Percentiles rank a stretch among this genome's conserved stretches.
These are phyloP conservation scores for Escallonia herrerae DNA, from an alignment of 129 eudicot genomes.

Conservation along the genomic window DNA sequence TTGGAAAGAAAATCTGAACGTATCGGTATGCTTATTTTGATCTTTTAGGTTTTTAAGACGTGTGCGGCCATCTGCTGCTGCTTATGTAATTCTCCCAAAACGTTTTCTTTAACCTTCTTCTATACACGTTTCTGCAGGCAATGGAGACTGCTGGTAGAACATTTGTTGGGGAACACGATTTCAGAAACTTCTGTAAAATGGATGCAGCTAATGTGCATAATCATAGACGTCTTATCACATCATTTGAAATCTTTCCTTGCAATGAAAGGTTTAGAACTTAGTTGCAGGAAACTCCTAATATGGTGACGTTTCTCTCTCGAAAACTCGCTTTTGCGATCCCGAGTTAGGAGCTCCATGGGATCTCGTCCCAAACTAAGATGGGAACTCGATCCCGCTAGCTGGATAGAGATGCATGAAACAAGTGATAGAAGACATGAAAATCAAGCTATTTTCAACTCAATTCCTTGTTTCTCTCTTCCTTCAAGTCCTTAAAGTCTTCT, in stretches of 20 bases:
- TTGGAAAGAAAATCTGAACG: conserved; percentile 70
- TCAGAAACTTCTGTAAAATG: conserved; percentile 95
- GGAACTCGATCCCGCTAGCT: too few relatives aligned
- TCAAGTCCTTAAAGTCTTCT: too few relatives aligned
- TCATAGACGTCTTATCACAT: conserved; percentile 53
- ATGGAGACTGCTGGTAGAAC: conserved; percentile 80
- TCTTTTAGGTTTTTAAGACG: not conserved
- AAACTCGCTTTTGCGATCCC: too few relatives aligned
- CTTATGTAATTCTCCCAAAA: not conserved
- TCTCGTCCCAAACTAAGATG: too few relatives aligned
- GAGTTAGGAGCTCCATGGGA: too few relatives aligned
- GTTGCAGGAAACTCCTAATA: too few relatives aligned
- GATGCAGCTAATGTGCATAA: conserved; percentile 96
- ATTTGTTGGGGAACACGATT: conserved; percentile 89
- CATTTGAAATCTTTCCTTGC: conserved; percentile 50
- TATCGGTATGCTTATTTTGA: conserved; percentile 35
- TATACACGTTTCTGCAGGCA: conserved; percentile 37
- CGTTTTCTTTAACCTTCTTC: not conserved
- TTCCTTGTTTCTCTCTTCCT: too few relatives aligned
- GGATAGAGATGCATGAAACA: too few relatives aligned
- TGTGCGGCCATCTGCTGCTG: conserved; percentile 1
- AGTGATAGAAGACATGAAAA: too few relatives aligned
- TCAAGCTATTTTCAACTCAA: too few relatives aligned
- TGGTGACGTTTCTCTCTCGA: too few relatives aligned
- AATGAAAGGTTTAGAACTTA: conserved; percentile 85